A percentile compares a stretch with the other conserved stretches of the same genome.
phyloP scores from a whole-genome alignment of 2,329 filamentous ascomycete species.

The Blastomyces percursus region DNA sequence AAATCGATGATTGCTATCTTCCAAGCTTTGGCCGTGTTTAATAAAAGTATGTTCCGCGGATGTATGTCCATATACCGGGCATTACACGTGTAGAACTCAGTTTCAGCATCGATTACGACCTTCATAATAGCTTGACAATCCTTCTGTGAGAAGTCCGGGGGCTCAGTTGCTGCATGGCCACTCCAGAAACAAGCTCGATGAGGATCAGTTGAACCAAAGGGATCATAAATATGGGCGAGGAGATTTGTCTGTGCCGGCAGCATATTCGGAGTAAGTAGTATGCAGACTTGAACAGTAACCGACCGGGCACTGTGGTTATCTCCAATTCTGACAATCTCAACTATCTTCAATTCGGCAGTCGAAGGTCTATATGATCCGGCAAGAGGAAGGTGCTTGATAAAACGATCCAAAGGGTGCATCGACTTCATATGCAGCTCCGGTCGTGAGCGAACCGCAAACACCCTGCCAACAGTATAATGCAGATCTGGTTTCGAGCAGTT shows the following conservation, averaged over 20 bases:
- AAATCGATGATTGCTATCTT: slow-evolving; percentile 8
- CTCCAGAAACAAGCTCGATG: slow-evolving; percentile 8
- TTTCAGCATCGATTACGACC: slow-evolving; percentile 10
- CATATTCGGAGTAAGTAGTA: neutral
- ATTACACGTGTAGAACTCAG: slow-evolving; percentile 9
- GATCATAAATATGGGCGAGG: slow-evolving; percentile 10
- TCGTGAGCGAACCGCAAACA: no score
- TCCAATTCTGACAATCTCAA: slow-evolving; percentile 2
- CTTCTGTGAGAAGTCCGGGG: slow-evolving; percentile 7
- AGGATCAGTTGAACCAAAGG: slow-evolving; percentile 12
- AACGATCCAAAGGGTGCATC: slow-evolving; percentile 7
- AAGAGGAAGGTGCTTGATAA: slow-evolving; percentile 5
- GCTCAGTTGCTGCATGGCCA: slow-evolving; percentile 8
- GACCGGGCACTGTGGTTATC: slow-evolving; percentile 8
- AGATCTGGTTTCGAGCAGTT: no score
- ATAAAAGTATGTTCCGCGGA: slow-evolving; percentile 11
- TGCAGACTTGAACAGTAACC: neutral
- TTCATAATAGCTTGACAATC: slow-evolving; percentile 11
- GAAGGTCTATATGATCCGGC: neutral
- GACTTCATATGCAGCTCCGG: slow-evolving; percentile 1
- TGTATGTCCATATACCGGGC: slow-evolving; percentile 10
- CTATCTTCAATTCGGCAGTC: slow-evolving; percentile 3
- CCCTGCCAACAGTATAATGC: no score
- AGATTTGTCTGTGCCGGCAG: slow-evolving; percentile 3
- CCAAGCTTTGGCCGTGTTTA: neutral